Percentiles rank a stretch among this genome's conserved stretches.
These are phyloP conservation scores for Venturia carpophila DNA, from an alignment of 2,329 filamentous ascomycete genomes.

Conservation along the genomic window DNA sequence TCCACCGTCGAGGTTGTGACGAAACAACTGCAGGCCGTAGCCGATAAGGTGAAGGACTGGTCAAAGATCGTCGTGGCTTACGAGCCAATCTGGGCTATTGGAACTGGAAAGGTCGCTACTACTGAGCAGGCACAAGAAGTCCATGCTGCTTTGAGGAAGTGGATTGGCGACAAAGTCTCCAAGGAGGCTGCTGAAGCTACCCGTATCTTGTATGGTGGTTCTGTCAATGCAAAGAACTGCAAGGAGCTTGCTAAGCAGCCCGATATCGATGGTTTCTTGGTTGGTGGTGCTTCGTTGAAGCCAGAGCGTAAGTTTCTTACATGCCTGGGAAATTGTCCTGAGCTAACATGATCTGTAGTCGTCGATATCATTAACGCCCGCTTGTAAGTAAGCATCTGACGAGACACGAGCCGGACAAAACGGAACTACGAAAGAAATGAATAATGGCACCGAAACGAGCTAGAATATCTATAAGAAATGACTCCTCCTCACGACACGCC, in stretches of 20 bases:
- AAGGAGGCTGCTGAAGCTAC: slow-evolving; percentile 75
- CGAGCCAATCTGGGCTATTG: slow-evolving; percentile 93
- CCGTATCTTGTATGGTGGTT: slow-evolving; percentile 92
- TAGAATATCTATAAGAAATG: not conserved
- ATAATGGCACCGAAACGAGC: not conserved
- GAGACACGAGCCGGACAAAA: not conserved
- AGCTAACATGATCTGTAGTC: slow-evolving; percentile 33
- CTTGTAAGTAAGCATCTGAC: slow-evolving; percentile 29
- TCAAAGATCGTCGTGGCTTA: slow-evolving; percentile 92
- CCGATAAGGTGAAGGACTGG: slow-evolving; percentile 77
- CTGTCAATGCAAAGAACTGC: slow-evolving; percentile 98
- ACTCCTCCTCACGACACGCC: not conserved
- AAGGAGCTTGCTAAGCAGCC: slow-evolving; percentile 80
- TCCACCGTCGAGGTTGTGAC: slow-evolving; percentile 84
- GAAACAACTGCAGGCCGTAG: slow-evolving; percentile 74
- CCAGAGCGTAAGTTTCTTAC: slow-evolving; percentile 64
- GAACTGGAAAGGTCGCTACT: slow-evolving; percentile 59
- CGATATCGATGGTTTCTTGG: slow-evolving; percentile 97
- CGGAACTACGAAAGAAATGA: not conserved
- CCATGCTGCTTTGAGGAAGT: slow-evolving; percentile 74
- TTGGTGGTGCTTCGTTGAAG: slow-evolving; percentile 94
- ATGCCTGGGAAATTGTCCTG: not conserved
- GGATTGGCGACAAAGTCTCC: slow-evolving; percentile 70
- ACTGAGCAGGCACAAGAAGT: slow-evolving; percentile 37
- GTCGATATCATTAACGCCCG: slow-evolving; percentile 63